These are phyloP conservation scores for Shiraia sp. DNA, from an alignment of 2,329 filamentous ascomycete species.

Conservation along the genomic window DNA sequence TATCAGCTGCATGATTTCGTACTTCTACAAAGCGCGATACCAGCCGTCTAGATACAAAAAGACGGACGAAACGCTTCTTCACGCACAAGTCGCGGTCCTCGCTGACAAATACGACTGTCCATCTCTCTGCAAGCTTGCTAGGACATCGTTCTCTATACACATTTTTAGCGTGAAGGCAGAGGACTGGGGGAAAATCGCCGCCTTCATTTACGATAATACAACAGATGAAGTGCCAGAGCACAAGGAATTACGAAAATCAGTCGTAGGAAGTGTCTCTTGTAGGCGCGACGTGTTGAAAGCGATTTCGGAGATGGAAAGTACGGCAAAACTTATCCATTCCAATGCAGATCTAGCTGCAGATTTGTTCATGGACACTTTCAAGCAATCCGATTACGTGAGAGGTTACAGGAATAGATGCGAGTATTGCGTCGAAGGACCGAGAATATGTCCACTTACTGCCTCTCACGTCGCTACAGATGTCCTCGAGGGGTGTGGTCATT, in stretches of 20 bases:
- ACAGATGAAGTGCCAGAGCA: constrained; percentile 15
- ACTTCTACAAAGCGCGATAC: constrained; percentile 22
- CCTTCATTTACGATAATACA: constrained; percentile 21
- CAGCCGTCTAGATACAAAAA: constrained; percentile 12
- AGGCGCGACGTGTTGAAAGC: constrained; percentile 4
- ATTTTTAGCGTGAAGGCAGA: constrained; percentile 8
- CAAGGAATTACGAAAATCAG: constrained; percentile 11
- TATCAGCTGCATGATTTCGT: constrained; percentile 28
- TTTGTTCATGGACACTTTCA: too few relatives aligned
- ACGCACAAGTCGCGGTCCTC: constrained; percentile 22
- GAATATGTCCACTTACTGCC: too few relatives aligned
- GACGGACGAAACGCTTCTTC: constrained; percentile 18
- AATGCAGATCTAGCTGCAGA: too few relatives aligned
- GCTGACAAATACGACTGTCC: constrained; percentile 27
- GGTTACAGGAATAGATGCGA: too few relatives aligned
- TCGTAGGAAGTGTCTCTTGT: constrained; percentile 9
- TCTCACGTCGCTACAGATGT: too few relatives aligned
- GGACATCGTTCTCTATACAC: constrained; percentile 16
- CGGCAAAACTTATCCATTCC: constrained; percentile 16
- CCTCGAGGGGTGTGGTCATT: too few relatives aligned
- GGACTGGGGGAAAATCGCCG: constrained; percentile 20
- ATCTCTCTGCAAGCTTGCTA: constrained; percentile 22
- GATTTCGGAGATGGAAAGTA: constrained; percentile 9
- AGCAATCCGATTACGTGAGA: too few relatives aligned
- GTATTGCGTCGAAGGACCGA: too few relatives aligned